Conservation (phyloP, 768 basidiomycete genomes). For the Pulveroboletus sp. region DNA sequence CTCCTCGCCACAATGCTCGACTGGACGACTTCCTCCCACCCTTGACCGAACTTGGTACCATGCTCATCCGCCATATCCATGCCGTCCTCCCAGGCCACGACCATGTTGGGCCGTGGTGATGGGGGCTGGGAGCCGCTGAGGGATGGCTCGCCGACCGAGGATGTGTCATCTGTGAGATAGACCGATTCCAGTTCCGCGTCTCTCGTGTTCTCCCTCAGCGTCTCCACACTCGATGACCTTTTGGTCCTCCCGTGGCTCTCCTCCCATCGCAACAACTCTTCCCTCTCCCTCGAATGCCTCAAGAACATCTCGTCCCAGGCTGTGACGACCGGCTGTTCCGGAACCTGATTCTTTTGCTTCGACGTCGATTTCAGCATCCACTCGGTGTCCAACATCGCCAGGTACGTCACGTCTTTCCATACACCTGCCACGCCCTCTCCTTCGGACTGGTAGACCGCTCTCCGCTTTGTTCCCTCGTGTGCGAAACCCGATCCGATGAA, state of each 20-base stretch:
- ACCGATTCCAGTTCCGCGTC: slow-evolving; percentile 6
- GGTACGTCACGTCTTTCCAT: slow-evolving; percentile 59
- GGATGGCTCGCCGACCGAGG: slow-evolving; percentile 17
- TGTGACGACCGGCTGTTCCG: slow-evolving; percentile 30
- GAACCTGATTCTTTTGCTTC: slow-evolving; percentile 1
- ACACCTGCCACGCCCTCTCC: slow-evolving; percentile 33
- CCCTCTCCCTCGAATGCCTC: slow-evolving; percentile 54
- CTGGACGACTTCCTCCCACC: slow-evolving; percentile 17
- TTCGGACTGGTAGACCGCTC: slow-evolving; percentile 43
- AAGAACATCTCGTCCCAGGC: slow-evolving; percentile 61
- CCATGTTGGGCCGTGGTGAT: slow-evolving; percentile 15
- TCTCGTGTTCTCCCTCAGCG: slow-evolving; percentile 26
- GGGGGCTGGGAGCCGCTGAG: slow-evolving; percentile 15
- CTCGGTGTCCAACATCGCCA: slow-evolving; percentile 59
- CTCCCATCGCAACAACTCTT: slow-evolving; percentile 53
- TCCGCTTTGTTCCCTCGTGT: slow-evolving; percentile 60
- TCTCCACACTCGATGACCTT: slow-evolving; percentile 40
- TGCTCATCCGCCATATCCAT: slow-evolving; percentile 5
- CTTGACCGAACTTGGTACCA: background rate
- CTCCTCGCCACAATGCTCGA: slow-evolving; percentile 5
- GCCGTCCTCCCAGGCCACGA: slow-evolving; percentile 14
- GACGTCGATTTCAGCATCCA: slow-evolving; percentile 40
- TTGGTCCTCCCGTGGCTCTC: slow-evolving; percentile 27
- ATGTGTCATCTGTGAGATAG: slow-evolving; percentile 15
- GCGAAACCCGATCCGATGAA: slow-evolving; percentile 50